These are phyloP conservation scores for Vaccinium darrowii DNA, from an alignment of 148 eudicot genomes.

Conservation along the genomic window DNA sequence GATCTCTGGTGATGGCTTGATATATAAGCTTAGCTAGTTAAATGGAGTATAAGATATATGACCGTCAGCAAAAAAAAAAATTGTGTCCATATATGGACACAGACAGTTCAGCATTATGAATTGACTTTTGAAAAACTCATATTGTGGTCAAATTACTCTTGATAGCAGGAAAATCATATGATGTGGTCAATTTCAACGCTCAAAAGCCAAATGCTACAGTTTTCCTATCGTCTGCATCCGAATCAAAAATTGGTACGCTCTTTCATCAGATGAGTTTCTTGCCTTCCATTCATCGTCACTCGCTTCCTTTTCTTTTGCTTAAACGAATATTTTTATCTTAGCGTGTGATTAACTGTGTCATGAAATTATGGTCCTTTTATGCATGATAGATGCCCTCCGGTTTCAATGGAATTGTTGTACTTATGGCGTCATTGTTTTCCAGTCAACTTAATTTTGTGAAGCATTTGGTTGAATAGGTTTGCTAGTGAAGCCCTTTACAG, in stretches of 20 bases:
- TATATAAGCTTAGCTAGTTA: background rate
- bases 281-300: background rate
- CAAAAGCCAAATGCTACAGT: constrained; percentile 59
- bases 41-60: background rate
- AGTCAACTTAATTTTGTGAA: background rate
- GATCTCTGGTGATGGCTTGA: background rate
- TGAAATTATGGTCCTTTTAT: background rate
- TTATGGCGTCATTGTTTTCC: background rate
- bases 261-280: background rate
- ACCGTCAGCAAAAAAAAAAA: background rate
- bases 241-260: constrained; percentile 55
- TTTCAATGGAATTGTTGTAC: background rate
- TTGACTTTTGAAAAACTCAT: background rate
- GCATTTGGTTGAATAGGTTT: background rate
- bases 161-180: constrained; percentile 64
- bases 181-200: constrained; percentile 52
- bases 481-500: background rate
- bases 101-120: background rate
- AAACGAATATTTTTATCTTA: background rate
- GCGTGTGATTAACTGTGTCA: background rate
- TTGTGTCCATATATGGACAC: background rate
- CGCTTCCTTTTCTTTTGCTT: background rate
- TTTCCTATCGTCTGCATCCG: constrained; percentile 52
- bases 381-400: background rate
- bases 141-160: constrained; percentile 13